These are phyloP conservation scores for Pythium apleroticum DNA, from an alignment of 352 stramenopile genomes.

Conservation along the genomic window DNA sequence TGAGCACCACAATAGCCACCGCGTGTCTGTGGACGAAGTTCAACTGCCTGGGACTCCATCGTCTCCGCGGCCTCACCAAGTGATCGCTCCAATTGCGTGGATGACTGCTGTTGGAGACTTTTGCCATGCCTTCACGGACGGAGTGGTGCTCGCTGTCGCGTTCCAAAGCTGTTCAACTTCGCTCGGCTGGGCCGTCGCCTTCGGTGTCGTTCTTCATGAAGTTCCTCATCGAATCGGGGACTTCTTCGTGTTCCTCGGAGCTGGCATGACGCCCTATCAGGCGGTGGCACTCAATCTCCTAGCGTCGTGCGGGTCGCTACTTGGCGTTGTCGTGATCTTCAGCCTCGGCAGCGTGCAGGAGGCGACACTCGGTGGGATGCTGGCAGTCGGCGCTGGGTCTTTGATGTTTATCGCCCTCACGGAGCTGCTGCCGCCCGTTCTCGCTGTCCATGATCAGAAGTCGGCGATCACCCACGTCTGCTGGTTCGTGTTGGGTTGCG, in stretches of 20 bases:
- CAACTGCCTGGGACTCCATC: background rate
- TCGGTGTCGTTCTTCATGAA: constrained; percentile 35
- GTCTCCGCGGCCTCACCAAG: background rate
- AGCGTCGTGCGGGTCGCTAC: constrained; percentile 27
- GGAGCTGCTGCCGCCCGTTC: constrained; percentile 26
- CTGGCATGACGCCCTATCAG: constrained; percentile 28
- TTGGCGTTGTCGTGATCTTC: constrained; percentile 25
- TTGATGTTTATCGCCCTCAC: constrained; percentile 28
- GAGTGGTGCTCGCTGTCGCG: constrained; percentile 32
- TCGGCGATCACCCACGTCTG: constrained; percentile 4
- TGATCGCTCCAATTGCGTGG: constrained; percentile 22
- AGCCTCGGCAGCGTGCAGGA: constrained; percentile 23
- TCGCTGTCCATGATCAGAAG: constrained; percentile 3
- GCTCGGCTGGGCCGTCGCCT: constrained; percentile 30
- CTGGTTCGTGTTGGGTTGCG: constrained; percentile 11
- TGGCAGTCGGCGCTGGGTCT: constrained; percentile 23
- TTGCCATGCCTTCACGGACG: constrained; percentile 34
- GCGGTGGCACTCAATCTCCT: constrained; percentile 28
- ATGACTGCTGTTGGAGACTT: constrained; percentile 35
- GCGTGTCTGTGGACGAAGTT: background rate
- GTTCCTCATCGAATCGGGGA: constrained; percentile 33
- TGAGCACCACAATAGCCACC: background rate
- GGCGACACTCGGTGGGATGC: constrained; percentile 30
- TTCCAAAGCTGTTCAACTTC: constrained; percentile 34
- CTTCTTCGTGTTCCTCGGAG: constrained; percentile 36